phyloP scores from a whole-genome alignment of 169 alveolate genomes.

The Babesia ovis region DNA sequence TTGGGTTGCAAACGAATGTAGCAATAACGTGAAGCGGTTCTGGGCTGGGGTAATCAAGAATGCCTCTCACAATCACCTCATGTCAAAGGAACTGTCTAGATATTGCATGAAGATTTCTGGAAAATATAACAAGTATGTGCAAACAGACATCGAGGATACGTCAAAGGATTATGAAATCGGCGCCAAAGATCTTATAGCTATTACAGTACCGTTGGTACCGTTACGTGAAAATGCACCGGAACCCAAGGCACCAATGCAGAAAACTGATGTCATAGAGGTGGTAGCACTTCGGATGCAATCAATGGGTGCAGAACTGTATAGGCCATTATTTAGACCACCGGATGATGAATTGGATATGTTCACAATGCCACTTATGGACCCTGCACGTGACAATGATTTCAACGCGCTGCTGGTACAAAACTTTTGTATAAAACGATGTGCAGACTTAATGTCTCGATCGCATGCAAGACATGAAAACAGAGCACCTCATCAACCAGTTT shows the following conservation, averaged over 20 bases:
- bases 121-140: slow-evolving; percentile 1
- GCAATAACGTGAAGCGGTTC: slow-evolving; percentile 35
- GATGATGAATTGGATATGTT: slow-evolving; percentile 67
- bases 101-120: slow-evolving; percentile 4
- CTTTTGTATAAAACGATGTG: slow-evolving; percentile 33
- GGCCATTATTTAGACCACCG: slow-evolving; percentile 63
- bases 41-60: slow-evolving; percentile 26
- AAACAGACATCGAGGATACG: slow-evolving; percentile 15
- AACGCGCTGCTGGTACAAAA: slow-evolving; percentile 47
- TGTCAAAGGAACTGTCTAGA: slow-evolving; percentile 16
- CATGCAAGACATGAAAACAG: background rate
- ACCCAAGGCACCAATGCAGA: background rate
- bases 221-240: background rate
- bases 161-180: slow-evolving; percentile 29
- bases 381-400: slow-evolving; percentile 51
- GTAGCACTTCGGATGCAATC: slow-evolving; percentile 45
- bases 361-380: slow-evolving; percentile 62
- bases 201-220: slow-evolving; percentile 50
- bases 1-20: slow-evolving; percentile 62
- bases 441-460: background rate
- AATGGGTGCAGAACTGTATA: slow-evolving; percentile 63
- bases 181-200: slow-evolving; percentile 43
- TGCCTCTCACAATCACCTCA: background rate
- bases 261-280: slow-evolving; percentile 45
- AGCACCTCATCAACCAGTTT: background rate